Evolutionary conservation across 345 rosid species (phyloP), one percentile per base, ranked within the genome.

Genomic region (Angophora floribunda): DNA sequence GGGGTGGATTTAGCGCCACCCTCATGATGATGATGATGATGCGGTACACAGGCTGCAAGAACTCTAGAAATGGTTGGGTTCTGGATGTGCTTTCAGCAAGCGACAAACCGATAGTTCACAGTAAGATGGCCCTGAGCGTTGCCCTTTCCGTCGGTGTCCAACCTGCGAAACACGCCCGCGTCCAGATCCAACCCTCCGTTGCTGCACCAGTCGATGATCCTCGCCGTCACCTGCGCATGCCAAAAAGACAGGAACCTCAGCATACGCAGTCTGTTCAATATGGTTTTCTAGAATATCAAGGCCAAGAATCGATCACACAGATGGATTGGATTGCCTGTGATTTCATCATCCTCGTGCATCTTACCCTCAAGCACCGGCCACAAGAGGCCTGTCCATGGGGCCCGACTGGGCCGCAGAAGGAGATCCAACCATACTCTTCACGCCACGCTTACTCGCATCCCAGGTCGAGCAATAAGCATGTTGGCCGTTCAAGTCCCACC

Each of bases 121-220:
- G 55, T 91, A 10, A 91, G 92, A 86, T 93, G 90, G 6, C 94
- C 96, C 86, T 88, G 90, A 15, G 90, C 91, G 65, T 80, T 0
- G 32, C 94, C 95, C 13, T 49, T 50, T 16, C 94, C 91, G 24
- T 93, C 55, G 1, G 89, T 93, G 85, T 93, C 95, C 55, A 94
- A 84, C 86, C 91, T 91, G 15, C 7, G 51, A 87, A 93, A 93
- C 53, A 91, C 89, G 6, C 28, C 90, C 0, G 51, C 89, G 28
- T 95, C 97, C 89, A 93, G 86, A 86, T 94, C 95, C n/a, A 93
- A 86, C 22, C 95, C 97, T 45, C 93, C 94, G 80, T 92, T 94
- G 85, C 90, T 86, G 84, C 95, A 95, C 88, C 91, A 92, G 86
- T 92, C 94, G 22, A 93, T 92, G 70, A 94, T 95, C 89, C 94